Evolutionary conservation across 805 yeast species (phyloP).

Genomic region (Yamadazyma akitaensis): DNA sequence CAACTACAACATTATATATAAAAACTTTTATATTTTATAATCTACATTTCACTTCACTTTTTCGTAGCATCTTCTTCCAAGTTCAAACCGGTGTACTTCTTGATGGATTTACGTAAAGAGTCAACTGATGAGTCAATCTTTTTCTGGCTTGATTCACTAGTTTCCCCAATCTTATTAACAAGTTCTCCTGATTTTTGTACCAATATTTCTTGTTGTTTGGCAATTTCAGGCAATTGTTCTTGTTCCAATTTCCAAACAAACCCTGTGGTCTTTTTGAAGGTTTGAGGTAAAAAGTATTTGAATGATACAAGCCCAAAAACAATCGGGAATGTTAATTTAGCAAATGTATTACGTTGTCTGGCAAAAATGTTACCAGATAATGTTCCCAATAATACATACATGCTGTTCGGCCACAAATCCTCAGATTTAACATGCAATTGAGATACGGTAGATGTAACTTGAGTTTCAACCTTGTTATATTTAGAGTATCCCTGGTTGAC

Average conservation of each 20-base stretch:
- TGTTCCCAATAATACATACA: constrained; percentile 66
- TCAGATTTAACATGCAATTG: constrained; percentile 62
- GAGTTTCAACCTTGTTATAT: constrained; percentile 59
- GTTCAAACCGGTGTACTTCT: constrained; percentile 64
- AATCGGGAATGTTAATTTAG: constrained; percentile 57
- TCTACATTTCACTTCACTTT: constrained; percentile 26
- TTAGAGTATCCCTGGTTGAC: constrained; percentile 47
- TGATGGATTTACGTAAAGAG: constrained; percentile 42
- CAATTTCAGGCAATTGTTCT: constrained; percentile 58
- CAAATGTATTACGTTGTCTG: constrained; percentile 57
- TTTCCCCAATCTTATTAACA: constrained; percentile 41
- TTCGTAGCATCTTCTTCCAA: constrained; percentile 58
- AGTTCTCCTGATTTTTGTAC: constrained; percentile 44
- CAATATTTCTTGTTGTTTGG: constrained; percentile 55
- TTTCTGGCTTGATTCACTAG: constrained; percentile 37
- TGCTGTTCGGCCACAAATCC: constrained; percentile 65
- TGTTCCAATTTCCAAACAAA: constrained; percentile 62
- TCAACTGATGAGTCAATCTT: constrained; percentile 34
- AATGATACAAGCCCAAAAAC: constrained; percentile 63
- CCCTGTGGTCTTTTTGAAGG: constrained; percentile 57
- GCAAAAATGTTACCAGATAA: constrained; percentile 72
- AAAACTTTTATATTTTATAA: too few relatives aligned
- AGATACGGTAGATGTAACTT: constrained; percentile 60
- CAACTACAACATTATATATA: too few relatives aligned
- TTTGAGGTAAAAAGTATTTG: constrained; percentile 66